Base-by-base conservation (phyloP, 176 grass and related monocot genomes). In the Aegilops umbellulata region DNA sequence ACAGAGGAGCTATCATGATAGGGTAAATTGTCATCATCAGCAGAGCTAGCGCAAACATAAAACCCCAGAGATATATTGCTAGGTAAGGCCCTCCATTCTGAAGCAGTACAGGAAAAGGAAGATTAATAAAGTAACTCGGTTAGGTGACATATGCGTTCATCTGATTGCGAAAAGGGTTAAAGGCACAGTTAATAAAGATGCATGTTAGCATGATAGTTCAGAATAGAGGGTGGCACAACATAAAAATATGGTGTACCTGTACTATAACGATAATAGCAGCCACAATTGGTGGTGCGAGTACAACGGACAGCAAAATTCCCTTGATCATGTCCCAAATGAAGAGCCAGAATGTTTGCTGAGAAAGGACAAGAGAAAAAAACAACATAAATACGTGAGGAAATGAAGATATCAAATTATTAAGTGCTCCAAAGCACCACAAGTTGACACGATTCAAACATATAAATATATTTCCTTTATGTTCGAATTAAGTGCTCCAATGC, bases 21-120 rank as follows among this genome's bases (percentile, higher is more conserved):
- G 97, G 97, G 80, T 99, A 99, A 46, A 97, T 83, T 81, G 97
- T 97, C 94, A 97, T 96, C 97, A 97, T 96, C 79, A 97, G 38
- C 62, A 99, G 84, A 80, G 92, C 90, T 30, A 99, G 85, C 22
- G 82, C 87, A 90, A 99, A 94, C 94, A 99, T 99, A 90, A 99
- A 99, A 51, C 90, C 94, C 92, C 94, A 99, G 23, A 99, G 94
- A 82, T 99, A 99, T 82, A 99, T 97, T 69, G 94, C 97, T 81
- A 99, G 77, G 85, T 99, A 99, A 79, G 97, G 94, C 42, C 97
- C 97, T 90, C 97, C 97, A 87, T 90, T 96, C 97, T 99, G 92
- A 78, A 86, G 64, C n/a, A 86, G 88, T 83, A 63, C n/a, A 76
- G 20, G 22, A 81, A 87, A 69, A 80, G 4, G 15, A 66, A 42